phyloP scores from a whole-genome alignment of 106 monocot genomes.

The Acorus gramineus region DNA sequence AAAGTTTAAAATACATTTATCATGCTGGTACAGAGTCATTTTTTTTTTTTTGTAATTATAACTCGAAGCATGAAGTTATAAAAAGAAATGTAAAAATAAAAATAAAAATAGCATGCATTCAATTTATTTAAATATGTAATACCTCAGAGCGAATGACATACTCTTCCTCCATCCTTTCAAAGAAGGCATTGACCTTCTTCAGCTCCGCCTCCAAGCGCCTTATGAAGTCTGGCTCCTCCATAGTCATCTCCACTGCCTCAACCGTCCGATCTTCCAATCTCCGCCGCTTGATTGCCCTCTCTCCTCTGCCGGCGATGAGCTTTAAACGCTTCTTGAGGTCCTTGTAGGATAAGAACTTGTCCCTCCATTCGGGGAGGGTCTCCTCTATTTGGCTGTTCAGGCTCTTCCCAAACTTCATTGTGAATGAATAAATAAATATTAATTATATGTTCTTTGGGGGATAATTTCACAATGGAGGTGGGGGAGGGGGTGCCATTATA shows the following conservation, averaged over 20 bases:
- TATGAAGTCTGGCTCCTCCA: conserved; percentile 64
- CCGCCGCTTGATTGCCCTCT: conserved; percentile 17
- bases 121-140: too few relatives aligned
- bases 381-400: conserved; percentile 79
- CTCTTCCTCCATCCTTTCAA: conserved; percentile 83
- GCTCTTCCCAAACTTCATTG: conserved; percentile 93
- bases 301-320: conserved; percentile 9
- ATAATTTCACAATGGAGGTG: too few relatives aligned
- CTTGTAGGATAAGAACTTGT: conserved; percentile 90
- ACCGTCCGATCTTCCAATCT: conserved; percentile 1
- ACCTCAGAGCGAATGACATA: conserved; percentile 92
- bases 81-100: too few relatives aligned
- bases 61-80: too few relatives aligned
- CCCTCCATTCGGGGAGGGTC: conserved; percentile 90
- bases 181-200: conserved; percentile 86
- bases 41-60: too few relatives aligned
- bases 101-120: too few relatives aligned
- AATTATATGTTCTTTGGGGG: too few relatives aligned
- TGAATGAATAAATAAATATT: too few relatives aligned
- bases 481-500: too few relatives aligned
- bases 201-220: conserved; percentile 65
- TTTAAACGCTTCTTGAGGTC: conserved; percentile 80
- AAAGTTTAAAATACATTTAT: too few relatives aligned
- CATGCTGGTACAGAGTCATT: too few relatives aligned
- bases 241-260: conserved; percentile 12